Percentiles rank a stretch among this genome's conserved stretches.
These are phyloP conservation scores for Ganoderma resinaceum DNA, from an alignment of 1,284 basidiomycete genomes.

Conservation along the genomic window DNA sequence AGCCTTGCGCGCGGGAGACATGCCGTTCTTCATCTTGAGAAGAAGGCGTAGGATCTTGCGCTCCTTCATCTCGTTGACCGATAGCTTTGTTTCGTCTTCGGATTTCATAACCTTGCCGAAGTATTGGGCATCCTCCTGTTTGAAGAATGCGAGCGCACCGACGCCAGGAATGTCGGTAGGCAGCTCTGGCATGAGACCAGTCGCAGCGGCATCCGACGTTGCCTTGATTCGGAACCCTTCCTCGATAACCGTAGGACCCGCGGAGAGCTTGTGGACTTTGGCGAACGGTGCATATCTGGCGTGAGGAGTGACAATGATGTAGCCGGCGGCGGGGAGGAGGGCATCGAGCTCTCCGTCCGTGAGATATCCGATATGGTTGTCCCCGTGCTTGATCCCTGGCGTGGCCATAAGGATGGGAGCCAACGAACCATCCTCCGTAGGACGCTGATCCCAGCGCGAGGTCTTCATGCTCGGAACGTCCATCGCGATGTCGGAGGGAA, in stretches of 20 bases:
- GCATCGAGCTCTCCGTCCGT: slow-evolving; percentile 96
- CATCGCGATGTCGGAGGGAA: slow-evolving; percentile 69
- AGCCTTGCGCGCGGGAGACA: slow-evolving; percentile 96
- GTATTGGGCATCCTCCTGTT: slow-evolving; percentile 97
- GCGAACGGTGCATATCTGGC: slow-evolving; percentile 88
- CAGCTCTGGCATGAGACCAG: slow-evolving; percentile 91
- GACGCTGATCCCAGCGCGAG: slow-evolving; percentile 97
- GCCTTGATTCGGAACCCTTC: slow-evolving; percentile 98
- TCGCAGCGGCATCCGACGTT: slow-evolving; percentile 89
- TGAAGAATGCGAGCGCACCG: slow-evolving; percentile 97
- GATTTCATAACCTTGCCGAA: slow-evolving; percentile 96
- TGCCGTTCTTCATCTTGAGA: slow-evolving; percentile 99
- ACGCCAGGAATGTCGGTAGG: slow-evolving; percentile 99
- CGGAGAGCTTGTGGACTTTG: slow-evolving; percentile 68
- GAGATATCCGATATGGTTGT: slow-evolving; percentile 94
- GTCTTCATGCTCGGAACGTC: slow-evolving; percentile 66
- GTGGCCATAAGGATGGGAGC: slow-evolving; percentile 85
- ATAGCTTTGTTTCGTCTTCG: slow-evolving; percentile 93
- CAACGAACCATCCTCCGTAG: slow-evolving; percentile 65
- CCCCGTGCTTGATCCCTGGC: slow-evolving; percentile 82
- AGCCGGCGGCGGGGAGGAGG: slow-evolving; percentile 88
- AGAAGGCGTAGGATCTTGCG: slow-evolving; percentile 98
- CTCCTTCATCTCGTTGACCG: slow-evolving; percentile 98
- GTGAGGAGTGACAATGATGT: slow-evolving; percentile 92
- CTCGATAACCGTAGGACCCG: slow-evolving; percentile 69